Conservation (phyloP, 345 rosid genomes). For the Corchorus capsularis region DNA sequence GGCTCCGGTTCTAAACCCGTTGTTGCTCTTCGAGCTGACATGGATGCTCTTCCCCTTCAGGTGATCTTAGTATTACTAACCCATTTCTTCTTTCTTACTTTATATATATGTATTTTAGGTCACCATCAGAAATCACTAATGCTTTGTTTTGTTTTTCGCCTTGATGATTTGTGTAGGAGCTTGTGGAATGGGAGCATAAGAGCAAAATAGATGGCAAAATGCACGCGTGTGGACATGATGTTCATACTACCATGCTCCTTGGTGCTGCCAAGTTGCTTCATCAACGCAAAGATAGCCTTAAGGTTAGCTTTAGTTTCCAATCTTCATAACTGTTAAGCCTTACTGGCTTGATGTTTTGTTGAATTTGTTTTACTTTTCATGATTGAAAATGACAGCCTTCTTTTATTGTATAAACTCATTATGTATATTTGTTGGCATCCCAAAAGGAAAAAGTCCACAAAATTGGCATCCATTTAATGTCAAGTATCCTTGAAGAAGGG, state of each 20-base stretch:
- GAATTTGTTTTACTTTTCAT: neutral
- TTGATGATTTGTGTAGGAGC: constrained; percentile 48
- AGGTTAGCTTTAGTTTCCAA: constrained; percentile 42
- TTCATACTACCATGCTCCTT: constrained; percentile 83
- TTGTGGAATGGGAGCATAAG: constrained; percentile 86
- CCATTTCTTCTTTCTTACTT: neutral
- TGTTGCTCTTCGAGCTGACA: constrained; percentile 87
- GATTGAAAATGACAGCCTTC: neutral
- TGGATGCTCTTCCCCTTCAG: constrained; percentile 80
- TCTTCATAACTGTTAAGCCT: neutral
- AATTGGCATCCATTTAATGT: neutral
- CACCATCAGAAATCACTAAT: neutral
- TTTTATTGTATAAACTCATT: neutral
- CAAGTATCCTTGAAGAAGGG: neutral
- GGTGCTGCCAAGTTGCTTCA: constrained; percentile 90
- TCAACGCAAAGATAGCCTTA: constrained; percentile 59
- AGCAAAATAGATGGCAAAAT: constrained; percentile 75
- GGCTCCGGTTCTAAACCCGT: constrained; percentile 73
- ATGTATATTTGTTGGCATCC: too few species aligned
- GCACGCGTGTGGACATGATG: constrained; percentile 93
- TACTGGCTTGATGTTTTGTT: neutral
- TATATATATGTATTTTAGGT: neutral
- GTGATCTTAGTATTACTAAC: constrained; percentile 19
- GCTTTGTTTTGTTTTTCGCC: neutral
- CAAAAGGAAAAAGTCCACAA: too few species aligned